Percentiles rank a stretch among this genome's conserved stretches.
Conservation (phyloP, 805 yeast genomes). For the Candida coleopterorum region DNA sequence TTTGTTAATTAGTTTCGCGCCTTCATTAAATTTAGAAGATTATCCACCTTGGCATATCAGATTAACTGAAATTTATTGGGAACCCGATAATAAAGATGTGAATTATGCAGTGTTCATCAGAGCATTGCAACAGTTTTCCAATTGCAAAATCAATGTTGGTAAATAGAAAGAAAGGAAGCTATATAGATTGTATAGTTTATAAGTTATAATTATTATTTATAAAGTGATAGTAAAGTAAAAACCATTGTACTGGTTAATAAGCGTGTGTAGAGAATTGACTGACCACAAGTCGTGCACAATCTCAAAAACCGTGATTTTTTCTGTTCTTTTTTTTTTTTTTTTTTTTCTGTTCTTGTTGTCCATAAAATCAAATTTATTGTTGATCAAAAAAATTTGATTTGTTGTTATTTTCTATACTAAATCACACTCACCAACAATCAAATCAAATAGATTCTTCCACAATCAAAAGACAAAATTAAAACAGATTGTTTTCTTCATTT, state of each 20-base stretch:
- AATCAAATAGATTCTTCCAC: no score
- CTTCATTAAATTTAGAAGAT: constrained; percentile 84
- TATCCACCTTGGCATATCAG: constrained; percentile 98
- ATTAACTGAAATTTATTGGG: constrained; percentile 86
- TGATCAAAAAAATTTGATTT: constrained; percentile 8
- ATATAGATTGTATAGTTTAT: no score
- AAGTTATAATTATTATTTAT: no score
- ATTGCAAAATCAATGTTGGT: constrained; percentile 86
- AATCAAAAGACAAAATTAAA: background rate
- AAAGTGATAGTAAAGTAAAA: no score
- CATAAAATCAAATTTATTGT: no score
- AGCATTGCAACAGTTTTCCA: constrained; percentile 69
- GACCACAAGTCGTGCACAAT: no score
- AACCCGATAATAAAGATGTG: constrained; percentile 76
- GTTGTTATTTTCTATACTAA: constrained; percentile 8
- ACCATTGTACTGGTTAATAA: no score
- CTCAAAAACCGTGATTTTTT: no score
- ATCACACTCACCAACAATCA: background rate
- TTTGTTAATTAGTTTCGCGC: constrained; percentile 75
- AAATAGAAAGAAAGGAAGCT: constrained; percentile 34
- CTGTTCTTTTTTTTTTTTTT: no score
- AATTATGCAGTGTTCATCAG: constrained; percentile 78
- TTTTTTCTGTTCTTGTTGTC: no score
- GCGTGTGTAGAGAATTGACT: no score
- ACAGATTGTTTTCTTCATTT: background rate